These are phyloP conservation scores for Phialophora expanda DNA, from an alignment of 2,329 filamentous ascomycete species.

Conservation along the genomic window DNA sequence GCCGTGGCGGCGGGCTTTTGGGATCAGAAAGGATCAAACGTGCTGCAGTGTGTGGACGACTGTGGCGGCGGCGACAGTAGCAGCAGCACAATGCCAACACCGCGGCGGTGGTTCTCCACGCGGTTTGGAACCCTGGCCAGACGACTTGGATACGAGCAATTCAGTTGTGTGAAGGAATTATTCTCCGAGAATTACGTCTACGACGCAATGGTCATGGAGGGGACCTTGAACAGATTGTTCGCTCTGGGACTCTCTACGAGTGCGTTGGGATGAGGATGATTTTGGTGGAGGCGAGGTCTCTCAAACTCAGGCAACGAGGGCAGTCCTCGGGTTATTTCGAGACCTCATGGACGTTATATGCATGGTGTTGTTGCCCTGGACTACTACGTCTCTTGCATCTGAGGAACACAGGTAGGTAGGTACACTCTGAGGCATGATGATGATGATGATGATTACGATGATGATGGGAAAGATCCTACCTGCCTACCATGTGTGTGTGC, in stretches of 20 bases:
- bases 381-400: too few species aligned
- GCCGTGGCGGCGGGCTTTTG: slow-evolving; percentile 3
- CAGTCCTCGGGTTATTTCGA: too few species aligned
- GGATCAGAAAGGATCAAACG: neutral
- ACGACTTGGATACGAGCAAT: neutral
- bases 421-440: too few species aligned
- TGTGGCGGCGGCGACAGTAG: neutral
- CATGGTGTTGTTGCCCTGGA: too few species aligned
- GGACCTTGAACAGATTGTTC: neutral
- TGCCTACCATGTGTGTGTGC: too few species aligned
- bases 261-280: neutral
- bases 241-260: neutral
- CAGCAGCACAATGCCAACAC: too few species aligned
- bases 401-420: too few species aligned
- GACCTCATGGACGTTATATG: too few species aligned
- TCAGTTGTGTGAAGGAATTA: neutral
- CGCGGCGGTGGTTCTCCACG: slow-evolving; percentile 3
- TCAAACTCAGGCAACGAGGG: too few species aligned
- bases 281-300: too few species aligned
- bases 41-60: neutral
- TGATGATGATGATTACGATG: too few species aligned
- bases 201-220: slow-evolving; percentile 16
- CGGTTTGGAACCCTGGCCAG: slow-evolving; percentile 6
- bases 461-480: too few species aligned
- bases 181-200: slow-evolving; percentile 5